Conservation (phyloP, 345 rosid genomes). For the Lepidium sativum region DNA sequence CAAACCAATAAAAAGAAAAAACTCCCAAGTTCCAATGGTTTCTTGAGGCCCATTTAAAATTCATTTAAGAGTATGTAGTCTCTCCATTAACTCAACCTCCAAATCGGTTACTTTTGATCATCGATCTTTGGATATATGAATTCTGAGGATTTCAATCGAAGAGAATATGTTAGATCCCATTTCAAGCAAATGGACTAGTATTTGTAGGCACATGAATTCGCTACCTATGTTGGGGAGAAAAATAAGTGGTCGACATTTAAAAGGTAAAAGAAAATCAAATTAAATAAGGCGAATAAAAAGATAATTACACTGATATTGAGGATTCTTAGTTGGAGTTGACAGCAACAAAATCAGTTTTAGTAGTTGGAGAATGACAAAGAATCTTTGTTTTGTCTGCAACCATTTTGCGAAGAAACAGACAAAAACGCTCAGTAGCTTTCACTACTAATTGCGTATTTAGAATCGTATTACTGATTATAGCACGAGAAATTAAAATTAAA, state of each 20-base stretch:
- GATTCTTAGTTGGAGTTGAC: constrained; percentile 1
- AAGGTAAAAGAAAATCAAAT: neutral
- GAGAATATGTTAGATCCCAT: neutral
- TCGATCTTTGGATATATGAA: no score
- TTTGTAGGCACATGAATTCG: constrained; percentile 7
- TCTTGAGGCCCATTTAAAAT: no score
- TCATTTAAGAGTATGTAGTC: no score
- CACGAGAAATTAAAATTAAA: no score
- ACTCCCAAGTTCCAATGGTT: no score
- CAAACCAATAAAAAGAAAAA: no score
- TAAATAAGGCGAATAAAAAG: neutral
- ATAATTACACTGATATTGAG: neutral
- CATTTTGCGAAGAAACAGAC: constrained; percentile 14
- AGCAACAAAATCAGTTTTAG: neutral
- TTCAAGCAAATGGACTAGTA: neutral
- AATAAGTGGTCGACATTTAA: neutral
- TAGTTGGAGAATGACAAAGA: constrained; percentile 7
- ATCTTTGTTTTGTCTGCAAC: constrained; percentile 14
- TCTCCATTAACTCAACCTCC: no score
- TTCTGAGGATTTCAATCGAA: neutral
- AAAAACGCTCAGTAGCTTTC: constrained; percentile 7
- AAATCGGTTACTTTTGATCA: no score
- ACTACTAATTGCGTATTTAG: neutral
- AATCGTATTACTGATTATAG: no score
- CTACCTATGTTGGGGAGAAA: constrained; percentile 11